These are phyloP conservation scores for Mortierella sp. DNA, from an alignment of 371 early-diverging fungal species.

Conservation along the genomic window DNA sequence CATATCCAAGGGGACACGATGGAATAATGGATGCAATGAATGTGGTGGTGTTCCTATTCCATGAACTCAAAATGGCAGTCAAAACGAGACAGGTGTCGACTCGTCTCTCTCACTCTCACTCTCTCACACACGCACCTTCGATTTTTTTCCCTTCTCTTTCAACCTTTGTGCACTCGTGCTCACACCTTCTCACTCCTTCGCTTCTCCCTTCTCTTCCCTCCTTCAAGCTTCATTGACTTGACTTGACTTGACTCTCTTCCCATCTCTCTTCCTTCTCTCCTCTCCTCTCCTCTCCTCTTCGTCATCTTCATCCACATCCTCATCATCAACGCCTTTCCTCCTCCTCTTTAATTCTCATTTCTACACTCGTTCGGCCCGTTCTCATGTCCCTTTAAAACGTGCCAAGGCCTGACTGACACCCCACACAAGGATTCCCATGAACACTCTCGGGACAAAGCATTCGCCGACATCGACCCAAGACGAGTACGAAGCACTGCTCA, in stretches of 20 bases:
- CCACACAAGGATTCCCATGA: conserved; percentile 46
- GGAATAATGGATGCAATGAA: neutral
- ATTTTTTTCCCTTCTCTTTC: neutral
- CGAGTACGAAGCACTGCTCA: conserved; percentile 71
- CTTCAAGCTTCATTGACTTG: neutral
- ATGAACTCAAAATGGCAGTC: neutral
- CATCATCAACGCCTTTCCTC: neutral
- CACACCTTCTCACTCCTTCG: neutral
- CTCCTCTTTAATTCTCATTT: neutral
- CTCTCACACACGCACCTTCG: neutral
- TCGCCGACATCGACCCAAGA: conserved; percentile 52
- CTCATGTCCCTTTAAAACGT: conserved; percentile 11
- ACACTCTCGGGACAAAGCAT: conserved; percentile 45
- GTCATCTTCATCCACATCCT: neutral
- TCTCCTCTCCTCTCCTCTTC: neutral
- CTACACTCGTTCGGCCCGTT: neutral
- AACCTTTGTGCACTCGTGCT: neutral
- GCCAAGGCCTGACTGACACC: conserved; percentile 13
- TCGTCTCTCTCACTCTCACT: neutral
- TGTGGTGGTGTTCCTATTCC: neutral
- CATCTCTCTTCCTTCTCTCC: neutral
- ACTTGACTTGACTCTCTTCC: neutral
- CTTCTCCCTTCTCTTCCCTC: neutral
- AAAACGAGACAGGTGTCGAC: neutral
- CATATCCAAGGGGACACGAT: neutral